Conservation (phyloP, 495 filamentous ascomycete genomes). For the Penicillium taxi region DNA sequence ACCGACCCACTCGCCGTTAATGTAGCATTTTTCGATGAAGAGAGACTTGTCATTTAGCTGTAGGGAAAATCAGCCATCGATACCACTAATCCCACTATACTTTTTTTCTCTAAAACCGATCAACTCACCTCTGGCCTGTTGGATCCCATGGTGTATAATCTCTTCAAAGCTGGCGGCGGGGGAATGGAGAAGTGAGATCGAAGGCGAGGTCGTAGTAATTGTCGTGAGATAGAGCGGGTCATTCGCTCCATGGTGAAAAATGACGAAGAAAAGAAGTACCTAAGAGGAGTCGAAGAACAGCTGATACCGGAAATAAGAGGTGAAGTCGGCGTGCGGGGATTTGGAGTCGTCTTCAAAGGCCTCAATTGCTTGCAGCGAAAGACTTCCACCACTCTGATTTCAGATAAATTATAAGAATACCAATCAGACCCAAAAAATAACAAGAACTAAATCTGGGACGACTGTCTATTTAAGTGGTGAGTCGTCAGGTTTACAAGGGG, state of each 20-base stretch:
- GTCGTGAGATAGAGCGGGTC: conserved; percentile 31
- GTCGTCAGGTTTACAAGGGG: too few relatives aligned
- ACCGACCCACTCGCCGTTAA: conserved; percentile 78
- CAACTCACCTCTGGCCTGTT: conserved; percentile 33
- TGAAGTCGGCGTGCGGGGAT: conserved; percentile 10
- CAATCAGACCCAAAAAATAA: too few relatives aligned
- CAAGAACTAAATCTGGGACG: too few relatives aligned
- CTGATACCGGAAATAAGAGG: not conserved
- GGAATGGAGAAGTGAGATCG: conserved; percentile 38
- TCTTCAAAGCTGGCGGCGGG: conserved; percentile 21
- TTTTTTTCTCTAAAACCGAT: not conserved
- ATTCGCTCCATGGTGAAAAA: conserved; percentile 32
- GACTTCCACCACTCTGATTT: too few relatives aligned
- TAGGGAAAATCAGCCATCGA: not conserved
- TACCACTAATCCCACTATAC: not conserved
- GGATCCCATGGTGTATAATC: conserved; percentile 39
- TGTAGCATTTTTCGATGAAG: conserved; percentile 72
- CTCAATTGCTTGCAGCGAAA: conserved; percentile 2
- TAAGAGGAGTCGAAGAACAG: not conserved
- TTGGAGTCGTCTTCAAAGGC: conserved; percentile 13
- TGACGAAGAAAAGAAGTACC: not conserved
- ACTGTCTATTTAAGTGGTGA: too few relatives aligned
- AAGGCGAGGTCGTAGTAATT: conserved; percentile 29
- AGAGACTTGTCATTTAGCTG: conserved; percentile 78
- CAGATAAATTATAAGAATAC: too few relatives aligned